Evolutionary conservation across 768 basidiomycete species (phyloP), one percentile per base, ranked within the genome.

Genomic region (Collybia sp.): DNA sequence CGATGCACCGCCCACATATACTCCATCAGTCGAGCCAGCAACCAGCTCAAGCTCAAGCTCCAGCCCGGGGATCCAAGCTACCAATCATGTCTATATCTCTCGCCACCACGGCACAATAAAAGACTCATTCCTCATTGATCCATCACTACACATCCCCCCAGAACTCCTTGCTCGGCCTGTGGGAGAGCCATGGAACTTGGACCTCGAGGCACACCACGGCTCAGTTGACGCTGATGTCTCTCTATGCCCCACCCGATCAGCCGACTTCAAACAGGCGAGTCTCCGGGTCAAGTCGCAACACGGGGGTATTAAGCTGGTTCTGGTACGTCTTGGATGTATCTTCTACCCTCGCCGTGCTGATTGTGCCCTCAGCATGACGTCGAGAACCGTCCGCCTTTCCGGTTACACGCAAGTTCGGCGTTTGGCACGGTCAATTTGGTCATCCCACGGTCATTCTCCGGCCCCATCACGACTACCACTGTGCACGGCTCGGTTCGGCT

Each of bases 51-150:
- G 25, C 8, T 4, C 25, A 25, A 25, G 25, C 25, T 25, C 25
- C 3, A 25, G 25, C 25, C 56, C 54, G 15, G 40, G 52, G 15
- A 43, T 60, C 47, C 65, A 66, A 46, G 59, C 70, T 0, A 58
- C 56, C 47, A 69, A 72, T 46, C 67, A 56, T 44, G 43, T 68
- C 42, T 57, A 56, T 11, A 50, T 71, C 9, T 54, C 54, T 17
- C 62, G 61, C 30, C 42, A 25, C 5, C 63, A 70, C 48, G 46
- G 48, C 1, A 50, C 58, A 2, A 54, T 73, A 25, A 64, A 60
- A 48, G 71, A 66, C 9, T 49, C 51, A 1, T 78, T 74, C 60
- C 55, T 71, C 30, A 58, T 79, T 34, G 70, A 79, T 46, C 70
- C 77, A 1, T 48, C 58, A 15, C 56, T 77, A 16, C 25, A 42